Conservation (phyloP, 192 early-diverging fungal genomes). For the Coemansia sp. region DNA sequence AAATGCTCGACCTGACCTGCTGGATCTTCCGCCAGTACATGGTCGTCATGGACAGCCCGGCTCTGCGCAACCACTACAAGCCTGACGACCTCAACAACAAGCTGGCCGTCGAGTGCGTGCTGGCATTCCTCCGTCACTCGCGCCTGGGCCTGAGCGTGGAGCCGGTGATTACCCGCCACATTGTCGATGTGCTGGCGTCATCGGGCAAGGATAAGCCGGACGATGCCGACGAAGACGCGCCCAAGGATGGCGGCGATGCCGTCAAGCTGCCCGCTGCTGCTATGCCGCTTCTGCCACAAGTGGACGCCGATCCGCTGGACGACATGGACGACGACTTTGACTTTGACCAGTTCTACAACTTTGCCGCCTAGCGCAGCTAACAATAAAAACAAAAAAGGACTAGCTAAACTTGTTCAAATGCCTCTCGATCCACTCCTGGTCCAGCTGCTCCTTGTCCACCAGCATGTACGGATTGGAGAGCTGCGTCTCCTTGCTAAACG, state of each 20-base stretch:
- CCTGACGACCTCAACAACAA: conserved; percentile 25
- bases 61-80: conserved; percentile 20
- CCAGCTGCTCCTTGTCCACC: conserved; percentile 62
- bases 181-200: conserved; percentile 19
- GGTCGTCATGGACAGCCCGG: conserved; percentile 29
- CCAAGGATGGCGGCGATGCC: background rate
- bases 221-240: background rate
- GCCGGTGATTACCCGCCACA: conserved; percentile 36
- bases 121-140: conserved; percentile 26
- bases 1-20: conserved; percentile 31
- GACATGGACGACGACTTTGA: conserved; percentile 30
- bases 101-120: conserved; percentile 37
- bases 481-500: conserved; percentile 57
- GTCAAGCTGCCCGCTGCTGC: background rate
- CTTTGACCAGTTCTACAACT: conserved; percentile 18
- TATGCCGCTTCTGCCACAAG: no score
- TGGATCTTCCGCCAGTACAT: conserved; percentile 50
- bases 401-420: conserved; percentile 42
- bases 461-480: conserved; percentile 73
- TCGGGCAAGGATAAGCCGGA: background rate
- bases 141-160: conserved; percentile 14
- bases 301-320: conserved; percentile 6
- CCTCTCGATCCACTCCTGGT: conserved; percentile 61
- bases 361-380: no score
- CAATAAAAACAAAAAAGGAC: background rate